A percentile compares a stretch with the other conserved stretches of the same genome.
phyloP scores from a whole-genome alignment of 768 basidiomycete species.

The Xerocomus brunneocitrinus region DNA sequence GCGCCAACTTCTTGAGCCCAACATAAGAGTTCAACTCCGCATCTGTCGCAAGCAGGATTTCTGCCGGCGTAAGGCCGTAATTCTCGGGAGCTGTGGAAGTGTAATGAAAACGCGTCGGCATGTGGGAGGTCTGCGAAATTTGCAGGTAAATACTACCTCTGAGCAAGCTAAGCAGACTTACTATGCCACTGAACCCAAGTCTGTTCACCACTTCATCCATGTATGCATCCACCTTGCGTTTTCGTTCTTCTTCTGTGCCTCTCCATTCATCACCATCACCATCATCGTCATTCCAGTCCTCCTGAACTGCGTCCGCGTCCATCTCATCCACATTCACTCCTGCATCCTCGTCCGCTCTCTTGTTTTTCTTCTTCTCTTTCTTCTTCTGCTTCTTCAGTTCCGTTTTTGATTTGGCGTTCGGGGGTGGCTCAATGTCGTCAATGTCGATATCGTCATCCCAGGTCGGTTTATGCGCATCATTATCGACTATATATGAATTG shows the following conservation, averaged over 20 bases:
- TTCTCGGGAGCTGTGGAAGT: constrained; percentile 55
- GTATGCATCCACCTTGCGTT: constrained; percentile 76
- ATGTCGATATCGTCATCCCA: constrained; percentile 94
- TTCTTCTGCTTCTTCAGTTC: constrained; percentile 39
- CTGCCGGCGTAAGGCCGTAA: constrained; percentile 73
- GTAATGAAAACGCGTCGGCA: constrained; percentile 94
- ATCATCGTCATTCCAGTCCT: constrained; percentile 28
- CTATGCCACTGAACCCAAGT: constrained; percentile 95
- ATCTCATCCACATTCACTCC: constrained; percentile 47
- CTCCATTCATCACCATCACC: constrained; percentile 72
- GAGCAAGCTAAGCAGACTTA: constrained; percentile 35
- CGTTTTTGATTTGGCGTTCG: constrained; percentile 29
- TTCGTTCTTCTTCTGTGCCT: constrained; percentile 88
- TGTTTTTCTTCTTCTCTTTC: constrained; percentile 43
- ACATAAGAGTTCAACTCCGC: constrained; percentile 90
- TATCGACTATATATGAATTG: constrained; percentile 19
- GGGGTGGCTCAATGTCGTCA: constrained; percentile 48
- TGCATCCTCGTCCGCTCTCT: constrained; percentile 37
- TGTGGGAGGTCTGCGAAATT: constrained; percentile 65
- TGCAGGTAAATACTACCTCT: background rate
- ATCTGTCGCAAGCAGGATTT: constrained; percentile 90
- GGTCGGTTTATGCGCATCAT: constrained; percentile 62
- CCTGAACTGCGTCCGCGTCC: constrained; percentile 49
- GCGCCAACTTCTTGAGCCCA: constrained; percentile 85
- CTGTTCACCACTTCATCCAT: constrained; percentile 83